A percentile compares a stretch with the other conserved stretches of the same genome.
phyloP scores from a whole-genome alignment of 371 early-diverging fungal species.

The Mortierella sp. region DNA sequence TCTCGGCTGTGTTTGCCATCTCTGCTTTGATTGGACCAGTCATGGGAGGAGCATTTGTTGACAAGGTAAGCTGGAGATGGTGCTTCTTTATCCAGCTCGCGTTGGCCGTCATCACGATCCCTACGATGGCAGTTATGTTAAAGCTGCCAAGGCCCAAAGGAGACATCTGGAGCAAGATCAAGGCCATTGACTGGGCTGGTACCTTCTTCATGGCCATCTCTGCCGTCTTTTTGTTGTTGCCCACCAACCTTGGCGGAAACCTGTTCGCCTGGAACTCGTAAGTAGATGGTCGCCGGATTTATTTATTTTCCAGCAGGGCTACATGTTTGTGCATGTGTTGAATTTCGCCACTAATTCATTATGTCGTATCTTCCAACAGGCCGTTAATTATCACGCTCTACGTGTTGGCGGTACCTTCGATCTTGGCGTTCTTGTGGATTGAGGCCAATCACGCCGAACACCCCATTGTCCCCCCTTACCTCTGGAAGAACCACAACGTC shows the following conservation, averaged over 20 bases:
- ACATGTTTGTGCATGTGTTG: neutral
- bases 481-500: conserved; percentile 60
- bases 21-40: conserved; percentile 64
- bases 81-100: conserved; percentile 63
- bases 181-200: conserved; percentile 52
- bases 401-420: conserved; percentile 62
- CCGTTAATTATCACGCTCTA: conserved; percentile 74
- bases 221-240: conserved; percentile 72
- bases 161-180: conserved; percentile 48
- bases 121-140: conserved; percentile 49
- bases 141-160: conserved; percentile 53
- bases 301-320: neutral
- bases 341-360: neutral
- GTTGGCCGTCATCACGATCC: conserved; percentile 36
- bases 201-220: conserved; percentile 45
- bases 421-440: conserved; percentile 65
- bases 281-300: neutral
- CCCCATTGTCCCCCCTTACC: conserved; percentile 72
- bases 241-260: conserved; percentile 81
- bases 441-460: conserved; percentile 71
- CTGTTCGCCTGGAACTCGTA: conserved; percentile 75
- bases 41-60: conserved; percentile 64
- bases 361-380: conserved; percentile 1
- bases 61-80: conserved; percentile 65
- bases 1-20: conserved; percentile 64